Percentiles rank a stretch among this genome's conserved stretches.
These are phyloP conservation scores for Penicillium sp. DNA, from an alignment of 2,329 filamentous ascomycete species.

Conservation along the genomic window DNA sequence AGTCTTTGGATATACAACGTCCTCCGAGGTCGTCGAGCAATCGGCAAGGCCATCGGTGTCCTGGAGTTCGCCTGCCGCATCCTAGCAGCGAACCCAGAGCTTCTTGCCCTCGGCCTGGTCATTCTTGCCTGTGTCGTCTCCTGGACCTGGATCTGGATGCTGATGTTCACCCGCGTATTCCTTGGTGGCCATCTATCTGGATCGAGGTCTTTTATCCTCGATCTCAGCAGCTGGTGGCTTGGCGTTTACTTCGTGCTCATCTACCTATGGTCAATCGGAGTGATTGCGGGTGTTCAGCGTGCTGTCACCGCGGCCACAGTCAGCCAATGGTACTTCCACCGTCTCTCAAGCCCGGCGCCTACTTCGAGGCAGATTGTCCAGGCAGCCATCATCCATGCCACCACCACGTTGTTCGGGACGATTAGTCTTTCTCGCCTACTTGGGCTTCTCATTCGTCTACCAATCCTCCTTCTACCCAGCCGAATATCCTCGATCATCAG, in stretches of 20 bases:
- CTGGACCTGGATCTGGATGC: constrained; percentile 96
- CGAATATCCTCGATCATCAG: constrained; percentile 71
- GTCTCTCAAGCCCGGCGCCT: constrained; percentile 75
- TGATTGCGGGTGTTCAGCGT: constrained; percentile 86
- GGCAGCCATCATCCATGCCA: constrained; percentile 79
- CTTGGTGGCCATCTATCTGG: constrained; percentile 80
- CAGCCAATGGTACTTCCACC: constrained; percentile 99
- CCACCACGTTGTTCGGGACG: constrained; percentile 86
- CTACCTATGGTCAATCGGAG: constrained; percentile 91
- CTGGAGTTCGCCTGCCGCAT: constrained; percentile 92
- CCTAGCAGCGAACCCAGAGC: constrained; percentile 77
- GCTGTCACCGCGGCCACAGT: constrained; percentile 92
- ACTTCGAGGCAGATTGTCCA: constrained; percentile 79
- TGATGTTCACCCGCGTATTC: constrained; percentile 95
- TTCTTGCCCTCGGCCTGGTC: constrained; percentile 80
- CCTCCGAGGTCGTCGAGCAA: constrained; percentile 75
- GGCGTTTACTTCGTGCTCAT: constrained; percentile 89
- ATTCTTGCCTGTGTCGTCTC: constrained; percentile 74
- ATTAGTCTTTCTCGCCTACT: constrained; percentile 87
- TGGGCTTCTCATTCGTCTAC: constrained; percentile 77
- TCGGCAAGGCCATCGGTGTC: constrained; percentile 82
- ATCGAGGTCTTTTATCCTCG: constrained; percentile 73
- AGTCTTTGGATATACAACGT: constrained; percentile 83
- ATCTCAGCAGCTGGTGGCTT: constrained; percentile 90
- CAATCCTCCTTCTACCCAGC: constrained; percentile 79